Percentiles rank a stretch among this genome's conserved stretches.
Evolutionary conservation across 345 rosid species (phyloP).

Genomic region (Nasturtium officinale): DNA sequence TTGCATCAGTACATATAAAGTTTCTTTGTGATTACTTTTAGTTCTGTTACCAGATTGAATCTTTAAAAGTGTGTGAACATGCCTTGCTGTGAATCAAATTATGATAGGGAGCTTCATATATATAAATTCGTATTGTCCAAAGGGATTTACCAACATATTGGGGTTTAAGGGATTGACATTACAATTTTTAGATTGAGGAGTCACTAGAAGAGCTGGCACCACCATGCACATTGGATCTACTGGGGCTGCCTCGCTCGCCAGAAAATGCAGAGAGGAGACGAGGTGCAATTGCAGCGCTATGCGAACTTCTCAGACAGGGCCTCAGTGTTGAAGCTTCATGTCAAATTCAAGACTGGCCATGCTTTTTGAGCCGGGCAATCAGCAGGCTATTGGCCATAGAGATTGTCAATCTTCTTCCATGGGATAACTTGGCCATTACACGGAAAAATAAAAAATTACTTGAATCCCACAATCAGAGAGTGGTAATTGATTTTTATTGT

Average conservation of each 20-base stretch:
- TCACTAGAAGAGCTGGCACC: constrained; percentile 99
- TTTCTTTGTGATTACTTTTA: constrained; percentile 14
- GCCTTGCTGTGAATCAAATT: constrained; percentile 19
- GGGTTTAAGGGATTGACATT: constrained; percentile 17
- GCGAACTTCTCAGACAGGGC: constrained; percentile 88
- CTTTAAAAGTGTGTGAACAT: neutral
- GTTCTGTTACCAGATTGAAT: constrained; percentile 20
- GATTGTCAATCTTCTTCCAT: constrained; percentile 87
- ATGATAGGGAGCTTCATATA: constrained; percentile 10
- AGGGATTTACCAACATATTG: constrained; percentile 2
- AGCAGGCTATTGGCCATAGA: constrained; percentile 76
- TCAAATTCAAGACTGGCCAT: constrained; percentile 89
- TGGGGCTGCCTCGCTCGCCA: constrained; percentile 76
- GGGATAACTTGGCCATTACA: constrained; percentile 71
- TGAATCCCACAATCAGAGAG: constrained; percentile 93
- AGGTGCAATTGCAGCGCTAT: constrained; percentile 91
- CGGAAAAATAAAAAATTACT: constrained; percentile 90
- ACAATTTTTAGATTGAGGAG: constrained; percentile 73
- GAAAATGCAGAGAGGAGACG: constrained; percentile 82
- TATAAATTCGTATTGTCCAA: neutral
- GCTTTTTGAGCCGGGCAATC: constrained; percentile 79
- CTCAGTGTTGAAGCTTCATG: constrained; percentile 84
- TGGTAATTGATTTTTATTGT: constrained; percentile 74
- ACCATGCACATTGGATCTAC: constrained; percentile 91
- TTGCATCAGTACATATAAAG: constrained; percentile 10